Evolutionary conservation across 805 yeast genomes (phyloP), one percentile per base, ranked within the genome.

Genomic region (Candida ovalis): DNA sequence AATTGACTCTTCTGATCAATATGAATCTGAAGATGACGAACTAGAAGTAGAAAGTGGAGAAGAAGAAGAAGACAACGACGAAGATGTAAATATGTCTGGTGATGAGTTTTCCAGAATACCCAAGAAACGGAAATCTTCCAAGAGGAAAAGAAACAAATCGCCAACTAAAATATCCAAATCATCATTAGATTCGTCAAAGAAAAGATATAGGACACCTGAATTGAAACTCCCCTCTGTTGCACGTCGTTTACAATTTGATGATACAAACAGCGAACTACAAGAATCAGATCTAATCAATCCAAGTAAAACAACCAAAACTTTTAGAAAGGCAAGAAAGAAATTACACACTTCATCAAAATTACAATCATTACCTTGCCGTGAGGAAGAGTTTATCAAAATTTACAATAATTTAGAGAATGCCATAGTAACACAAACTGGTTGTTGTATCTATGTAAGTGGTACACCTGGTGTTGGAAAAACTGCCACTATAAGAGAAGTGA

Each of bases 401-500:
- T 88, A 82, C 63, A 61, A 78, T 40, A 80, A 81, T 38, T 63
- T 94, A 3, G 90, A 89, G 56, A 74, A 81, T 40, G 86, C 96
- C 0, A 78, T 92, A 30, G 74, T 74, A 42, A 76, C 84, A 15
- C 78, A 79, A 38, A 76, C 85, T 1, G 97, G 98, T 0, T 78
- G 91, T 7, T 88, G 96, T 55, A 67, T 94, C 5, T 94, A 91
- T 62, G 82, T 94, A 10, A 88, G 96, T 66, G 99, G 99, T 3
- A 89, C 97, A 0, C 99, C 99, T 0, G 99, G 99, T 8, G 92
- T 95, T 2, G 99, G 99, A 12, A 94, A 94, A 62, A 92, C 99
- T 0, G 94, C 96, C 3, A 92, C 98, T 0, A 82, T 92, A 2
- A 70, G 96, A 46, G 96, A 90, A 59, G 97, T 87, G 0, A 77